phyloP scores from a whole-genome alignment of 2,329 filamentous ascomycete genomes.

The Ciborinia camelliae region DNA sequence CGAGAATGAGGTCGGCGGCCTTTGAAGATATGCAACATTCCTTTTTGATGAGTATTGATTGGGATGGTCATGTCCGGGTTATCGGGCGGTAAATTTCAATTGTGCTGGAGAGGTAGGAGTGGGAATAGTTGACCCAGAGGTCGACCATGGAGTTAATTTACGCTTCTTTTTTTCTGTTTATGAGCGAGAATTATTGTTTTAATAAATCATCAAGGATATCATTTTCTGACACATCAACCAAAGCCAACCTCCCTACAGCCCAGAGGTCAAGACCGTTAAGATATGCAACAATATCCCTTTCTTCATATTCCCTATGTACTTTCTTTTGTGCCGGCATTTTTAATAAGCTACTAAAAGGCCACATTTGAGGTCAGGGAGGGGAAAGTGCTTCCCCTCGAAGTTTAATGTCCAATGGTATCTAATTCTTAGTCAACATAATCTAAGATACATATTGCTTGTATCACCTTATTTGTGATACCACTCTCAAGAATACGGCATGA shows the following conservation, averaged over 20 bases:
- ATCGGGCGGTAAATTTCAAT: background rate
- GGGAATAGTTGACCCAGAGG: background rate
- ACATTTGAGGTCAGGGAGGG: background rate
- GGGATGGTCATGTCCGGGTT: background rate
- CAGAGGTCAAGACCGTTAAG: background rate
- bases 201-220: background rate
- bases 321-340: background rate
- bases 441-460: background rate
- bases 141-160: background rate
- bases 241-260: background rate
- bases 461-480: background rate
- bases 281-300: background rate
- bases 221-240: background rate
- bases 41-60: background rate
- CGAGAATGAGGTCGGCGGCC: conserved; percentile 9
- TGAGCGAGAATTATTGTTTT: background rate
- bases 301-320: background rate
- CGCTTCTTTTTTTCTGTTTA: background rate
- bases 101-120: too few relatives aligned
- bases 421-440: background rate
- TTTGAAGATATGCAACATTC: background rate
- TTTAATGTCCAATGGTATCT: background rate
- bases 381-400: background rate
- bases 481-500: background rate
- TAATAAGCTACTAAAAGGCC: background rate